phyloP scores from a whole-genome alignment of 345 rosid genomes.

The Eucalyptus leucophloia region DNA sequence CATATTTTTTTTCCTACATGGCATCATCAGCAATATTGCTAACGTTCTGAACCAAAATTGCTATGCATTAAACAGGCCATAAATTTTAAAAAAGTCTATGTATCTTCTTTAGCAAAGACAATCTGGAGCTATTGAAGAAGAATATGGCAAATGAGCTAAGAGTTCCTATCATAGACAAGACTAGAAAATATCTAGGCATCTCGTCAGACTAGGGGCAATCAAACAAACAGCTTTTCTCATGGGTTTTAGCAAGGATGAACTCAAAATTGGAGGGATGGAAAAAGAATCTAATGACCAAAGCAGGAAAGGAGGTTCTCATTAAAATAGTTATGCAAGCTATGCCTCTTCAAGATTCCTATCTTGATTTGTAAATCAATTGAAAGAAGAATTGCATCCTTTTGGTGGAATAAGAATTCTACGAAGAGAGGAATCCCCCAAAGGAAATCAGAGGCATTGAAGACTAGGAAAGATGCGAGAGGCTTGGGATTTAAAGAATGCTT shows the following conservation, averaged over 20 bases:
- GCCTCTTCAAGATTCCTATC: background rate
- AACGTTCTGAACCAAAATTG: background rate
- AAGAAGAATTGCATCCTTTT: background rate
- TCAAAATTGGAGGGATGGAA: background rate
- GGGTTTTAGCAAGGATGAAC: background rate
- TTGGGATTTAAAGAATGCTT: background rate
- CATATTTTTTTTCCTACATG: background rate
- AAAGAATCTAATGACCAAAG: background rate
- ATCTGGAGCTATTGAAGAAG: accelerated
- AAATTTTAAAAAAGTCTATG: background rate
- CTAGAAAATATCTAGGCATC: background rate
- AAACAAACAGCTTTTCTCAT: background rate
- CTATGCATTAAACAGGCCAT: background rate
- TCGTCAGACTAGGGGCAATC: background rate
- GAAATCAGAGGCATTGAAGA: background rate
- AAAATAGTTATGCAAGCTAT: background rate
- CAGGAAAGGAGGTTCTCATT: background rate
- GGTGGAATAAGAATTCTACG: accelerated
- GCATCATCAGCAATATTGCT: background rate
- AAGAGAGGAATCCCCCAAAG: background rate
- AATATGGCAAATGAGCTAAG: background rate
- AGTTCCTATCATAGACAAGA: background rate
- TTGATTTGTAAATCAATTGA: background rate
- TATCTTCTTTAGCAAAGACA: background rate
- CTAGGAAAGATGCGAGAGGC: background rate